Evolutionary conservation across 176 grass and related monocot species (phyloP), one percentile per base, ranked within the genome.

Genomic region (Eragrostis nindensis): DNA sequence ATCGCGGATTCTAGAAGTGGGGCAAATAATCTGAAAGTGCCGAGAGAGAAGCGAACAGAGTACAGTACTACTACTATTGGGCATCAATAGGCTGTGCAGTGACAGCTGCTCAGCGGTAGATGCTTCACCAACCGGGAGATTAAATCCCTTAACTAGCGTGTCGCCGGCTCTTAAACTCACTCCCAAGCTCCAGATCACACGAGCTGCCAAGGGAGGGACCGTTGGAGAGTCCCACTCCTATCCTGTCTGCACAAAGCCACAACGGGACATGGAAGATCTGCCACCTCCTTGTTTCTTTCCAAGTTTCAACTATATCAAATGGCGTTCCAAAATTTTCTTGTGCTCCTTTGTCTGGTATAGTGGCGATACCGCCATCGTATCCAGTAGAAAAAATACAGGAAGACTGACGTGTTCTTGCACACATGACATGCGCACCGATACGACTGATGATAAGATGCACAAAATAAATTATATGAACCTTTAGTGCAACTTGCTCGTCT

Each of bases 91-190:
- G 40, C 47, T 4, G 41, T 62, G 49, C 62, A 80, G 15, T 44
- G 68, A 68, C 86, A 84, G 69, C n/a, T n/a, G 62, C 42, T 59
- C 57, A 60, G 41, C 56, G 66, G 57, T 66, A 64, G 77, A 81
- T 66, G 72, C 27, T 5, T 77, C 71, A 82, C 71, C 72, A 77
- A 89, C 72, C 59, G 24, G 16, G 16, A 41, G 26, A 26, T 85
- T 59, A 85, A 77, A 81, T 19, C 39, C 8, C 72, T n/a, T 85
- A 81, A 71, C 57, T 71, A 56, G 17, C 27, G n/a, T 89, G 87
- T 76, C 71, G 48, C 46, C 14, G 16, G 8, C 69, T 39, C 55
- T 25, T 81, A 14, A 76, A 76, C 62, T 55, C 60, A 43, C 2
- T n/a, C 22, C 8, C 52, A 26, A 60, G 56, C 22, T 60, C 56